A percentile compares a stretch with the other conserved stretches of the same genome.
phyloP scores from a whole-genome alignment of 192 early-diverging fungal genomes.

The Jimgerdemannia lactiflua region DNA sequence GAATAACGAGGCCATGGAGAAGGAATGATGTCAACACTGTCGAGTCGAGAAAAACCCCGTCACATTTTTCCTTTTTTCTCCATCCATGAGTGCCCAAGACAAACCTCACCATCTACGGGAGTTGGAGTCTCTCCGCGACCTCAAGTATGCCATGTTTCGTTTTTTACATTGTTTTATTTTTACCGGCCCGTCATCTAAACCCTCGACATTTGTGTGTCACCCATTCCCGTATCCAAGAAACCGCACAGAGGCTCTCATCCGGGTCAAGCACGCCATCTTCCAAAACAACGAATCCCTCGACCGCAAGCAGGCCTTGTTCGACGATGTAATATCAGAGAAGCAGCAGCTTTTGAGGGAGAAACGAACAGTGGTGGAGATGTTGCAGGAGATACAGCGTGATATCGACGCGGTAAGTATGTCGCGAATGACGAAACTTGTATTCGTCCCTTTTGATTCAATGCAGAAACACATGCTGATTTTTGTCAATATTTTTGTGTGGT shows the following conservation, averaged over 20 bases:
- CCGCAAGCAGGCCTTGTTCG: conserved; percentile 20
- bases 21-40: neutral
- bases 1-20: neutral
- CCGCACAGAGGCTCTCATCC: neutral
- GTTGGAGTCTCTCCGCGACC: neutral
- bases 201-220: neutral
- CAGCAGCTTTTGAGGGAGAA: conserved; percentile 24
- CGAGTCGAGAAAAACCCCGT: neutral
- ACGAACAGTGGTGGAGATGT: conserved; percentile 22
- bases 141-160: neutral
- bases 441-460: neutral
- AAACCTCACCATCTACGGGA: neutral
- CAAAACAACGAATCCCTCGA: conserved; percentile 20
- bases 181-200: no score
- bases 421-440: neutral
- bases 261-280: conserved; percentile 17
- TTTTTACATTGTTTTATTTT: no score
- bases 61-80: neutral
- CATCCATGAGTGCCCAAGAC: neutral
- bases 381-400: conserved; percentile 29
- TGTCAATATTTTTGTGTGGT: neutral
- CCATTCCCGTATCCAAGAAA: neutral
- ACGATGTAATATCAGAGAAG: conserved; percentile 26
- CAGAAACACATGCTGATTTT: neutral
- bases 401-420: conserved; percentile 18